A percentile compares a stretch with the other conserved stretches of the same genome.
phyloP scores from a whole-genome alignment of 441 rosid genomes.

The Arabidopsis hybrid region DNA sequence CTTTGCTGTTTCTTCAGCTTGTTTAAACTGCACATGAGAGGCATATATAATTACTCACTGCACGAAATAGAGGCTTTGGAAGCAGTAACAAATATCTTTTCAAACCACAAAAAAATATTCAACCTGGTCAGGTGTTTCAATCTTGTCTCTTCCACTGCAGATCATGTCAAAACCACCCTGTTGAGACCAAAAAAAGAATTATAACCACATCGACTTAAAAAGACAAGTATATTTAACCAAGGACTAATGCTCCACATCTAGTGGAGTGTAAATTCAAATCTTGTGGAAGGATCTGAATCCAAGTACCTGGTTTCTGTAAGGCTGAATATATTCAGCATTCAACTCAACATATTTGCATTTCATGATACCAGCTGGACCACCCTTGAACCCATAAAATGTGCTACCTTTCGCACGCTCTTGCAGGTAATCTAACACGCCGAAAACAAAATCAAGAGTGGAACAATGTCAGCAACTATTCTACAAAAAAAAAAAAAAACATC shows the following conservation, averaged over 20 bases:
- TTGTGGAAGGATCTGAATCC: conserved; percentile 7
- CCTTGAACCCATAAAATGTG: conserved; percentile 84
- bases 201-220: neutral
- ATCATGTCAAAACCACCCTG: conserved; percentile 99
- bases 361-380: conserved; percentile 99
- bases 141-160: conserved; percentile 99
- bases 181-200: neutral
- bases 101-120: neutral
- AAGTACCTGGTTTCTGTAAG: conserved; percentile 91
- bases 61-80: neutral
- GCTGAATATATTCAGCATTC: conserved; percentile 71
- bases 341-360: conserved; percentile 89
- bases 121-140: conserved; percentile 99
- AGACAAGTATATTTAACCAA: neutral
- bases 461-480: neutral
- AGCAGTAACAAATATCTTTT: neutral
- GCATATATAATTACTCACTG: conserved; percentile 1
- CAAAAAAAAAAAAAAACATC: neutral
- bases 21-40: conserved; percentile 74
- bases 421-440: conserved; percentile 72
- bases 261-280: too few relatives aligned
- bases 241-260: too few relatives aligned
- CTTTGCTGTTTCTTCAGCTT: conserved; percentile 91
- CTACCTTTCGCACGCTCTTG: conserved; percentile 86
- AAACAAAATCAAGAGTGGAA: neutral